Evolutionary conservation across 169 alveolate species (phyloP).

Genomic region (Cyclospora cayetanensis): DNA sequence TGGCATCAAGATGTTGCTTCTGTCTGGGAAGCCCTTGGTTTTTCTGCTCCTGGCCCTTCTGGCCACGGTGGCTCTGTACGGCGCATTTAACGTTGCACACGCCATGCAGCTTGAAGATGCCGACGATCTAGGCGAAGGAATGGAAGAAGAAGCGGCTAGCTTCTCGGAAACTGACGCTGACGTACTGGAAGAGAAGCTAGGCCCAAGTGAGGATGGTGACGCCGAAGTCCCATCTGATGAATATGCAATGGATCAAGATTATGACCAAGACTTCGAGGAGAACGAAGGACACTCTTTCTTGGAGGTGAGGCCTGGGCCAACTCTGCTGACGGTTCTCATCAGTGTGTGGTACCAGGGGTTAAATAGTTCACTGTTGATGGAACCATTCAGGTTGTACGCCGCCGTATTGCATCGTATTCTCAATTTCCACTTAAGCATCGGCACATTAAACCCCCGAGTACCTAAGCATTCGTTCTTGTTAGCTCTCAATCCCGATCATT

Average conservation of each 20-base stretch:
- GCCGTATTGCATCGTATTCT: too few species aligned
- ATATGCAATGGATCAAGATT: not conserved
- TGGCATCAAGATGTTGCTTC: not conserved
- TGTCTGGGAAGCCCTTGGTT: not conserved
- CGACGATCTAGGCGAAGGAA: not conserved
- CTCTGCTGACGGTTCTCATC: too few species aligned
- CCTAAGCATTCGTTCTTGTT: too few species aligned
- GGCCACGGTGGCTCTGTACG: not conserved
- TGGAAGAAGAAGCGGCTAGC: not conserved
- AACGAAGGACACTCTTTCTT: not conserved
- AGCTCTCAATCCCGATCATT: too few species aligned
- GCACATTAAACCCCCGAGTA: too few species aligned
- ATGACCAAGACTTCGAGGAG: not conserved
- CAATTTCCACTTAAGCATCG: too few species aligned
- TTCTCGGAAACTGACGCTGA: conserved; percentile 13
- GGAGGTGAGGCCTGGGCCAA: not conserved
- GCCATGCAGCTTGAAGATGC: not conserved
- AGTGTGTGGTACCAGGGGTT: too few species aligned
- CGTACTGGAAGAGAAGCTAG: not conserved
- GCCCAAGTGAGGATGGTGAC: not conserved
- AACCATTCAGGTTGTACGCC: too few species aligned
- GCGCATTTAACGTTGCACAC: not conserved
- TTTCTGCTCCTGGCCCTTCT: not conserved
- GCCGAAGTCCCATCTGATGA: not conserved
- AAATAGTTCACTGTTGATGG: too few species aligned